These are phyloP conservation scores for Goniomonas avonlea DNA, from an alignment of 78 protist genomes.

Conservation along the genomic window DNA sequence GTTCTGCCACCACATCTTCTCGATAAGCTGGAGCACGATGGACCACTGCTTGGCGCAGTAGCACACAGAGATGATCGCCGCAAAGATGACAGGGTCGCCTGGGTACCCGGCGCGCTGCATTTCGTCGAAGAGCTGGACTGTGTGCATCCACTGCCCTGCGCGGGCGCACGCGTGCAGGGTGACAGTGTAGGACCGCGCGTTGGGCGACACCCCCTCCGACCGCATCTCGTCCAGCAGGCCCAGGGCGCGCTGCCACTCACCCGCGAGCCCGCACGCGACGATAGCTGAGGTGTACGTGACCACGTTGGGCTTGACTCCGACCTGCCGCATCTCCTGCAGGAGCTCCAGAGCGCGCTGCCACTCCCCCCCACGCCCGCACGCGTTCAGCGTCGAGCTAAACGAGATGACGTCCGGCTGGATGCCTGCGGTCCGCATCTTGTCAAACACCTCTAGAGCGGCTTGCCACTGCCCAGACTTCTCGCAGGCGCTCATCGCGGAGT, in stretches of 20 bases:
- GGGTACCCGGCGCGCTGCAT: neutral
- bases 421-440: neutral
- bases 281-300: neutral
- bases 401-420: neutral
- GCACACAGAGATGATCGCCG: too few relatives aligned
- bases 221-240: neutral
- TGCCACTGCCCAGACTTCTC: too few relatives aligned
- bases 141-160: neutral
- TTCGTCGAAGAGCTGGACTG: neutral
- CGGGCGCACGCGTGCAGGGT: neutral
- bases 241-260: neutral
- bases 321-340: neutral
- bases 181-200: neutral
- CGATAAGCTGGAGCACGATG: conserved; percentile 15
- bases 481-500: neutral
- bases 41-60: too few relatives aligned
- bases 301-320: neutral
- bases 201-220: neutral
- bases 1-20: neutral
- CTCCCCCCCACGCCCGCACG: neutral
- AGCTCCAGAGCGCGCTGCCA: neutral
- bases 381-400: neutral
- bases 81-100: neutral
- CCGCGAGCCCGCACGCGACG: neutral
- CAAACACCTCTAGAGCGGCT: neutral